phyloP scores from a whole-genome alignment of 148 eudicot species.

The Suaeda aralocaspica region DNA sequence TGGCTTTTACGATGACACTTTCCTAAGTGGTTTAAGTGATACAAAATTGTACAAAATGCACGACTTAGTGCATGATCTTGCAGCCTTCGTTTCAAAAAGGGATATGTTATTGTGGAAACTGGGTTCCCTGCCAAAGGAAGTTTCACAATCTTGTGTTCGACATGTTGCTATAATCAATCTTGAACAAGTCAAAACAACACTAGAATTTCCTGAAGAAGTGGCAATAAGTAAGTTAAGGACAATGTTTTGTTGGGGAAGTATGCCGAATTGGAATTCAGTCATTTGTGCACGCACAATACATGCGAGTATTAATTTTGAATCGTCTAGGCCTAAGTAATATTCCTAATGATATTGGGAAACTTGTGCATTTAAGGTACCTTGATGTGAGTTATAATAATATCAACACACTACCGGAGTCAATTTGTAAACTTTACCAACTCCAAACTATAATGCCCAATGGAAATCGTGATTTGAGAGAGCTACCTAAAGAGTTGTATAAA shows the following conservation, averaged over 20 bases:
- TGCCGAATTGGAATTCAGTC: neutral
- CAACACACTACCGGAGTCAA: neutral
- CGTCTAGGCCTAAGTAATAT: neutral
- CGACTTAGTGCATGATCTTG: slow-evolving; percentile 23
- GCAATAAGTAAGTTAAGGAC: slow-evolving; percentile 1
- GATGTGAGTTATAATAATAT: neutral
- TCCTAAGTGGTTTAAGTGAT: too few relatives aligned
- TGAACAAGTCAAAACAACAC: neutral
- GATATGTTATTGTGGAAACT: neutral
- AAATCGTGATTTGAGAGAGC: neutral
- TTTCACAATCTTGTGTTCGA: neutral
- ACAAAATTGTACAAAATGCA: slow-evolving; percentile 4
- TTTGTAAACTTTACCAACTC: slow-evolving; percentile 17
- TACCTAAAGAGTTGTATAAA: slow-evolving; percentile 13
- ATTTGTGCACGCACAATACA: slow-evolving; percentile 5
- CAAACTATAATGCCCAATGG: neutral
- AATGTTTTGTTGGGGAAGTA: neutral
- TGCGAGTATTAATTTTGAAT: neutral
- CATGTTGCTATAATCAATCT: neutral
- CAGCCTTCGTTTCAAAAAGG: neutral
- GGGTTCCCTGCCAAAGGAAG: neutral
- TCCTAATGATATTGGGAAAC: neutral
- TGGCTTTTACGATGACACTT: too few relatives aligned
- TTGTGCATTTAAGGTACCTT: slow-evolving; percentile 13
- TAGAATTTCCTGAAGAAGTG: neutral